phyloP scores from a whole-genome alignment of 257 asterid genomes.

The Solanum neorickii region DNA sequence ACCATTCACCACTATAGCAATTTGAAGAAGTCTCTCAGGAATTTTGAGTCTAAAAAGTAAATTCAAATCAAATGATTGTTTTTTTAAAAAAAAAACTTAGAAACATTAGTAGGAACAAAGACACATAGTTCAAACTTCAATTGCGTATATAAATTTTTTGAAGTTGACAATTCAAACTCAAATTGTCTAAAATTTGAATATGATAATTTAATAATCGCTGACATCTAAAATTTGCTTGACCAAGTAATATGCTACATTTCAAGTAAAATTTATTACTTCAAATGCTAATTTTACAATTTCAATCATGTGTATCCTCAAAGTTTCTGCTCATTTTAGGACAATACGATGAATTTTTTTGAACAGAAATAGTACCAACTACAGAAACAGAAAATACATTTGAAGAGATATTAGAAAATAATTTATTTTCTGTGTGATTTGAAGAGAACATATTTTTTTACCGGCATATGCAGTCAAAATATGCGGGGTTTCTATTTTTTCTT shows the following conservation, averaged over 20 bases:
- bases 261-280: no score
- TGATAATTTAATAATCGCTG: no score
- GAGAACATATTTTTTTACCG: not conserved
- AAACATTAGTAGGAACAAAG: not conserved
- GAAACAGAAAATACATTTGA: not conserved
- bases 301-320: not conserved
- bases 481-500: not conserved
- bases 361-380: not conserved
- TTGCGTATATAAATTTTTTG: no score
- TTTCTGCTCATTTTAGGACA: not conserved
- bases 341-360: not conserved
- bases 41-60: not conserved
- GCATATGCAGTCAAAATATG: not conserved
- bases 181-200: not conserved
- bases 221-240: not conserved
- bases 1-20: not conserved
- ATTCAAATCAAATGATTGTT: not conserved
- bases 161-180: not conserved
- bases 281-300: no score
- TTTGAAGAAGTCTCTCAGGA: not conserved
- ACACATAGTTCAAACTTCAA: not conserved
- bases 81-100: not conserved
- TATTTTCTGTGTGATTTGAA: not conserved
- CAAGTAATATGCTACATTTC: no score
- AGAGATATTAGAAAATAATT: not conserved